phyloP scores from a whole-genome alignment of 2,329 filamentous ascomycete genomes.

The Lachnellula subtilissima region DNA sequence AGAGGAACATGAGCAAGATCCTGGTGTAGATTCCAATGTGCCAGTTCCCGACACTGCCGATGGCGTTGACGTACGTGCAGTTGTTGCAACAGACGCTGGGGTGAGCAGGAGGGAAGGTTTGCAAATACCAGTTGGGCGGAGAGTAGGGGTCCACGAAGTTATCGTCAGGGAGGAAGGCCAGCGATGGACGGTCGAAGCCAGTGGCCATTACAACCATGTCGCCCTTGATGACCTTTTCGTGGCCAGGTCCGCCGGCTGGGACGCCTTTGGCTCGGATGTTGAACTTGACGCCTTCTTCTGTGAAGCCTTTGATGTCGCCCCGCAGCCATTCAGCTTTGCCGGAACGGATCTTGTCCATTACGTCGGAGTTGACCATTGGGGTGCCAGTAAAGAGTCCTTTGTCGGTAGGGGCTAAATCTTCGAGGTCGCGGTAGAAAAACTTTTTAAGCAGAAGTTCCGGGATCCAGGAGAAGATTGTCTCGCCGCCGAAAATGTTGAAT shows the following conservation, averaged over 20 bases:
- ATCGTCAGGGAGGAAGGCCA: constrained; percentile 69
- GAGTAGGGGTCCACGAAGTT: constrained; percentile 69
- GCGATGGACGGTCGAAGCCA: constrained; percentile 68
- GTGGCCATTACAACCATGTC: constrained; percentile 82
- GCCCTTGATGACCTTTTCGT: constrained; percentile 59
- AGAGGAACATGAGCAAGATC: constrained; percentile 79
- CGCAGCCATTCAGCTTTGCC: constrained; percentile 75
- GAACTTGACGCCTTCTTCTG: constrained; percentile 60
- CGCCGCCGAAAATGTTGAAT: constrained; percentile 73
- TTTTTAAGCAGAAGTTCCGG: constrained; percentile 70
- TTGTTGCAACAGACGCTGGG: constrained; percentile 76
- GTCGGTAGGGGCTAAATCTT: constrained; percentile 63
- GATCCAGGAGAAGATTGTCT: constrained; percentile 71
- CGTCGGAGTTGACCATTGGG: constrained; percentile 80
- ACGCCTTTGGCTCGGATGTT: constrained; percentile 69
- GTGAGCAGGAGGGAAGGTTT: constrained; percentile 74
- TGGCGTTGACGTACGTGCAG: constrained; percentile 74
- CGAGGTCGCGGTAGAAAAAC: constrained; percentile 78
- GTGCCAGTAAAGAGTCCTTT: constrained; percentile 79
- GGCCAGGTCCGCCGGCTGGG: constrained; percentile 69
- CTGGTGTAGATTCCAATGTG: constrained; percentile 88
- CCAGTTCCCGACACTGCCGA: constrained; percentile 80
- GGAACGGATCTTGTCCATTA: constrained; percentile 68
- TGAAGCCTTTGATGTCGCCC: constrained; percentile 68
- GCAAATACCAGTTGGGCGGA: constrained; percentile 84